Evolutionary conservation across 768 basidiomycete species (phyloP).

Genomic region (Leccinum longicurvipes): DNA sequence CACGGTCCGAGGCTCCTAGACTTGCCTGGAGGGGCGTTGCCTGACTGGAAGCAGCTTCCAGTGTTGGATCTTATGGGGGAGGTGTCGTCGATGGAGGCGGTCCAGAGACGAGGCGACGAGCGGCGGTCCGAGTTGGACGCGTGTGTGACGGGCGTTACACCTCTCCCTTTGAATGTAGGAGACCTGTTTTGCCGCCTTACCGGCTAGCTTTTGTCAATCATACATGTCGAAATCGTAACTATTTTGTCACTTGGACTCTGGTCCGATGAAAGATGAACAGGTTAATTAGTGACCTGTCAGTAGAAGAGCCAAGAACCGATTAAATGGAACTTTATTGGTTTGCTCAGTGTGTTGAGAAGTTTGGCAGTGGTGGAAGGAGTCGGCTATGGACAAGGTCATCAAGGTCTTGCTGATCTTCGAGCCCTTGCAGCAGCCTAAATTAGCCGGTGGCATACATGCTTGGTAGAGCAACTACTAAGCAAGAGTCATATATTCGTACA

Average conservation of each 20-base stretch:
- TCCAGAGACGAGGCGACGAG: conserved; percentile 34
- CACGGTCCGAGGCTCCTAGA: conserved; percentile 44
- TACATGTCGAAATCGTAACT: background rate
- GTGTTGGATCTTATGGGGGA: conserved; percentile 65
- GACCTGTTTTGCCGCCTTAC: conserved; percentile 2
- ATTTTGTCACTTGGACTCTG: background rate
- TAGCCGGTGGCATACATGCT: too few species aligned
- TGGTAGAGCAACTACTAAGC: too few species aligned
- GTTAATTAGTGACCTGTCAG: too few species aligned
- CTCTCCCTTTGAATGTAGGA: conserved; percentile 23
- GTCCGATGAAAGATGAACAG: background rate
- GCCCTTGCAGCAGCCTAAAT: too few species aligned
- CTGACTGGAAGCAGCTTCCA: conserved; percentile 55
- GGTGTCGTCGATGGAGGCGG: conserved; percentile 33
- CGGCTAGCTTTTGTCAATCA: conserved; percentile 3
- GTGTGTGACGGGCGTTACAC: conserved; percentile 21
- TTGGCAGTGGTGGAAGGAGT: too few species aligned
- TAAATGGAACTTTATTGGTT: too few species aligned
- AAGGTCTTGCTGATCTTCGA: too few species aligned
- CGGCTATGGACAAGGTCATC: too few species aligned
- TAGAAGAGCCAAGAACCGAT: too few species aligned
- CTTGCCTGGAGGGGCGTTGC: conserved; percentile 53
- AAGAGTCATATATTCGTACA: conserved; percentile 19
- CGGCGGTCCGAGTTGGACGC: conserved; percentile 35
- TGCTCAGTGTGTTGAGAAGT: too few species aligned